A percentile compares a stretch with the other conserved stretches of the same genome.
Conservation (phyloP, 768 basidiomycete genomes). For the Leccinellum albellum region DNA sequence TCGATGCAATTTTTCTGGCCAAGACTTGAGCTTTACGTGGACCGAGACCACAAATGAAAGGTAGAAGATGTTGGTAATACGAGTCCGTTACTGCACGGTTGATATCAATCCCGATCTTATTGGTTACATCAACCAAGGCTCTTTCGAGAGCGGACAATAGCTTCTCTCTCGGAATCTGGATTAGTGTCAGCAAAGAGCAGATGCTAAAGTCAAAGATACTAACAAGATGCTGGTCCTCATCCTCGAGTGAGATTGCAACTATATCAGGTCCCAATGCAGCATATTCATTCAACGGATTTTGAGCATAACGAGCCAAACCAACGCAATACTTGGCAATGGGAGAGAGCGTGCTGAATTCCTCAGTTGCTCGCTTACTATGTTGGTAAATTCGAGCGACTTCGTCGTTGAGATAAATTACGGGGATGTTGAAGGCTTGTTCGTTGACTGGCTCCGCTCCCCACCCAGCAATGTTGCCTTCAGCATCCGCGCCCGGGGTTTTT, state of each 20-base stretch:
- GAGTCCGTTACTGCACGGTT: slow-evolving; percentile 86
- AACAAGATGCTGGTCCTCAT: slow-evolving; percentile 84
- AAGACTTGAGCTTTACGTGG: slow-evolving; percentile 89
- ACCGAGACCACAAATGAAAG: slow-evolving; percentile 89
- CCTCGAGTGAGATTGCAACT: slow-evolving; percentile 75
- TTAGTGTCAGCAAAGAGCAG: slow-evolving; percentile 3
- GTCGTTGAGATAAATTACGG: slow-evolving; percentile 82
- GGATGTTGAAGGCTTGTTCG: slow-evolving; percentile 53
- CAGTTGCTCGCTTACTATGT: slow-evolving; percentile 78
- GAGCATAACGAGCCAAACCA: slow-evolving; percentile 87
- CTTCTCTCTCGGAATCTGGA: slow-evolving; percentile 85
- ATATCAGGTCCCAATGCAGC: slow-evolving; percentile 86
- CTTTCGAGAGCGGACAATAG: slow-evolving; percentile 78
- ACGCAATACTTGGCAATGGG: slow-evolving; percentile 87
- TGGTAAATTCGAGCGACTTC: slow-evolving; percentile 94
- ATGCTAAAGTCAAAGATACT: slow-evolving; percentile 18
- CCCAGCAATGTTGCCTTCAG: slow-evolving; percentile 16
- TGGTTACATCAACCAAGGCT: slow-evolving; percentile 84
- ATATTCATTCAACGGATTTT: slow-evolving; percentile 93
- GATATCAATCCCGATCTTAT: slow-evolving; percentile 93
- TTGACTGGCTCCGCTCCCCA: slow-evolving; percentile 32
- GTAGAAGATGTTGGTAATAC: slow-evolving; percentile 86
- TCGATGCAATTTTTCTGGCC: slow-evolving; percentile 71
- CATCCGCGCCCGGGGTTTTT: slow-evolving; percentile 24
- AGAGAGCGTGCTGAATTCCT: slow-evolving; percentile 78